Percentiles rank a stretch among this genome's conserved stretches.
Evolutionary conservation across 495 filamentous ascomycete genomes (phyloP).

Genomic region (Xylaria scruposa): DNA sequence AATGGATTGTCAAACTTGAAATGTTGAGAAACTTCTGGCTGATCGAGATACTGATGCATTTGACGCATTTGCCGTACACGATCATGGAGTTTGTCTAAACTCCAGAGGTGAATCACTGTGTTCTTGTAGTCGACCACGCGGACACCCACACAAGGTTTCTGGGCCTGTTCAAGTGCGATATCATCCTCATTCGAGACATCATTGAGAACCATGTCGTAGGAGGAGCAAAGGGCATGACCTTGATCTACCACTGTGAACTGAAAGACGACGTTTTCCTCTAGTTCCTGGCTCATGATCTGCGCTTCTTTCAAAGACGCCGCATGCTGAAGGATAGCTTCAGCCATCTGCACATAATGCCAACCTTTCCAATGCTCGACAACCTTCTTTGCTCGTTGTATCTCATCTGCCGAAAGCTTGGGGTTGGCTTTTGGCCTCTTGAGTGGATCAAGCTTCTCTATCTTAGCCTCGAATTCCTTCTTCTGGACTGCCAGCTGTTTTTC

Average conservation of each 20-base stretch:
- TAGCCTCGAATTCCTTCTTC: conserved; percentile 75
- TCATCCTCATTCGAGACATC: conserved; percentile 88
- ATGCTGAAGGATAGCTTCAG: conserved; percentile 88
- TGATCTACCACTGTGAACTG: conserved; percentile 92
- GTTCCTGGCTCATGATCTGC: conserved; percentile 95
- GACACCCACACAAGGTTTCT: conserved; percentile 89
- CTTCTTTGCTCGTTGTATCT: conserved; percentile 70
- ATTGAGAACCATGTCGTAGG: conserved; percentile 94
- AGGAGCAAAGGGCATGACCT: conserved; percentile 87
- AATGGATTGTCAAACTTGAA: conserved; percentile 84
- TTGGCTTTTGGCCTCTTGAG: conserved; percentile 56
- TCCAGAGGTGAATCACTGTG: conserved; percentile 90
- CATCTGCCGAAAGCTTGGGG: conserved; percentile 71
- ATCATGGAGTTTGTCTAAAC: conserved; percentile 86
- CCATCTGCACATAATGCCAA: conserved; percentile 90
- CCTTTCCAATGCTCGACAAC: conserved; percentile 78
- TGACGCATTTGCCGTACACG: conserved; percentile 91
- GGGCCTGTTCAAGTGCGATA: conserved; percentile 76
- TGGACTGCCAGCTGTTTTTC: conserved; percentile 78
- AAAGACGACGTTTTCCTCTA: conserved; percentile 93
- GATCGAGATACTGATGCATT: conserved; percentile 94
- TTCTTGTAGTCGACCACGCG: conserved; percentile 93
- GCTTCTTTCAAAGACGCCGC: conserved; percentile 91
- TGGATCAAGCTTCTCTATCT: conserved; percentile 56
- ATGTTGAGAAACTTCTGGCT: conserved; percentile 89